These are phyloP conservation scores for Candida alai DNA, from an alignment of 805 yeast species.

Conservation along the genomic window DNA sequence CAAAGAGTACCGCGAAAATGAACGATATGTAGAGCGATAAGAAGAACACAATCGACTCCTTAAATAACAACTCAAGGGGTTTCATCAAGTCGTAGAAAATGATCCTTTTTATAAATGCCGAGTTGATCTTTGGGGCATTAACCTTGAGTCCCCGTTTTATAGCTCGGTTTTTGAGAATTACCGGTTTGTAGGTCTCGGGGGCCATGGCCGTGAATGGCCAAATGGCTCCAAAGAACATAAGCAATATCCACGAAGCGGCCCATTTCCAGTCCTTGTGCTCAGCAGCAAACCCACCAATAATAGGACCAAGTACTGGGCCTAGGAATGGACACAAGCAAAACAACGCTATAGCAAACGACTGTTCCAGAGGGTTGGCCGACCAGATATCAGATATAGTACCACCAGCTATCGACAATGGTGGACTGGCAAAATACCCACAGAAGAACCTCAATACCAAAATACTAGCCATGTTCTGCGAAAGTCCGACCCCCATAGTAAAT, in stretches of 20 bases:
- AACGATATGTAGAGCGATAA: constrained; percentile 70
- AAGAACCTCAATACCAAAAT: constrained; percentile 69
- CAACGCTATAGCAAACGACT: constrained; percentile 72
- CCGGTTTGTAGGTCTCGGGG: constrained; percentile 79
- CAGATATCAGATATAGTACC: constrained; percentile 82
- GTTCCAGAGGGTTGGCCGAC: constrained; percentile 47
- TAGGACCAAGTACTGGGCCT: constrained; percentile 78
- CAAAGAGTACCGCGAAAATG: constrained; percentile 73
- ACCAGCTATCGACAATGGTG: constrained; percentile 80
- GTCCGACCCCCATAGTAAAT: constrained; percentile 71
- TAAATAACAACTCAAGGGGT: constrained; percentile 64
- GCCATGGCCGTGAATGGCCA: constrained; percentile 46
- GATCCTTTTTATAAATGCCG: constrained; percentile 42
- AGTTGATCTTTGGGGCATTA: constrained; percentile 27
- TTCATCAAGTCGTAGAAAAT: constrained; percentile 50
- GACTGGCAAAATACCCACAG: constrained; percentile 73
- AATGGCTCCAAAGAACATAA: constrained; percentile 62
- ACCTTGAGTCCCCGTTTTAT: constrained; percentile 52
- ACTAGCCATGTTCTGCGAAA: constrained; percentile 55
- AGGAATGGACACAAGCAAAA: constrained; percentile 76
- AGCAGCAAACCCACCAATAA: constrained; percentile 70
- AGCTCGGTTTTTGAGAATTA: constrained; percentile 58
- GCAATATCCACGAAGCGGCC: constrained; percentile 57
- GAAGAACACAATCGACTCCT: constrained; percentile 71
- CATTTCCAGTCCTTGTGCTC: constrained; percentile 66